Conservation (phyloP, 257 asterid genomes). For the Capsicum rhomboideum region DNA sequence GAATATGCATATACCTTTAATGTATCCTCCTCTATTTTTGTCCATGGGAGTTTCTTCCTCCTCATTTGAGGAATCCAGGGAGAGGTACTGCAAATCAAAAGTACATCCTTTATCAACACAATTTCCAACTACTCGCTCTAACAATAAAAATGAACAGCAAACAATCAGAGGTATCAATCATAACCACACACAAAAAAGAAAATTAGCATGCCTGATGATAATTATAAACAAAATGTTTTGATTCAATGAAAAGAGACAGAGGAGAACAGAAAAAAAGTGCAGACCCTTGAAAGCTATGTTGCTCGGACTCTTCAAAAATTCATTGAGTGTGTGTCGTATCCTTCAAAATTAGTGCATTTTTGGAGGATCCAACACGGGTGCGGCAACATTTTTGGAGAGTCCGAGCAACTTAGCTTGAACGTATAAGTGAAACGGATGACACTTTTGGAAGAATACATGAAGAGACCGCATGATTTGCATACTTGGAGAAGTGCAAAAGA, state of each 20-base stretch:
- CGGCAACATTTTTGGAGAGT: too few relatives aligned
- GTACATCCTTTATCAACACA: background rate
- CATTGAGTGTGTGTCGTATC: too few relatives aligned
- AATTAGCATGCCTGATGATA: background rate
- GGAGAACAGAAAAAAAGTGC: background rate
- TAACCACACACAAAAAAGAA: background rate
- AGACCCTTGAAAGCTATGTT: background rate
- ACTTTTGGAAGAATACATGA: background rate
- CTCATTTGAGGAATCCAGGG: conserved; percentile 28
- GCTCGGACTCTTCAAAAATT: too few relatives aligned
- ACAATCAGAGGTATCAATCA: background rate
- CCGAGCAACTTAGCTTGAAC: background rate
- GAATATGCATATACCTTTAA: conserved; percentile 35
- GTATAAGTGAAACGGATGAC: background rate
- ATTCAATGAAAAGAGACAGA: background rate
- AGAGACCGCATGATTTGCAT: background rate
- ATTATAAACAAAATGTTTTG: background rate
- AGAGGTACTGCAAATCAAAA: conserved; percentile 29
- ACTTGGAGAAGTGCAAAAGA: background rate
- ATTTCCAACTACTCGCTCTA: background rate
- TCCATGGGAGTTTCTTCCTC: conserved; percentile 46
- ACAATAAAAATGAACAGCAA: background rate
- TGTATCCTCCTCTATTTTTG: conserved; percentile 47
- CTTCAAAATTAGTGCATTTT: too few relatives aligned
- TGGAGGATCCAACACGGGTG: too few relatives aligned